phyloP scores from a whole-genome alignment of 768 basidiomycete species.

The Trametes cubensis region DNA sequence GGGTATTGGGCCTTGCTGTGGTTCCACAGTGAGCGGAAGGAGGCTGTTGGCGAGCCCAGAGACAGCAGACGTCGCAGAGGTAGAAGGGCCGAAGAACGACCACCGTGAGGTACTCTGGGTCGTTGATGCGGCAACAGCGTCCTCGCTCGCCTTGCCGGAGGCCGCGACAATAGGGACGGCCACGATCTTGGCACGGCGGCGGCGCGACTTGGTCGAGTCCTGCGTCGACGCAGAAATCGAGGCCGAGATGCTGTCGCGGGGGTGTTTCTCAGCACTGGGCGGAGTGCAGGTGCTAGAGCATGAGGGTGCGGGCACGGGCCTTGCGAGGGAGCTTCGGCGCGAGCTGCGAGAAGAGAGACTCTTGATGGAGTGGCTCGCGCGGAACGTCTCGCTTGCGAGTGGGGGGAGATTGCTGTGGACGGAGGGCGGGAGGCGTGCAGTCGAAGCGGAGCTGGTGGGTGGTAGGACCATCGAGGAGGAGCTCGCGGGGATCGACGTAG shows the following conservation, averaged over 20 bases:
- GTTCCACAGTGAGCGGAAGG: background rate
- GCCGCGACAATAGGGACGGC: slow-evolving; percentile 1
- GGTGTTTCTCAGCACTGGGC: background rate
- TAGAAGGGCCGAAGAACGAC: slow-evolving; percentile 4
- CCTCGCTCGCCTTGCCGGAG: background rate
- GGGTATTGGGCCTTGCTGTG: background rate
- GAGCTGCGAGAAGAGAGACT: slow-evolving; percentile 12
- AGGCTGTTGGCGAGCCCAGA: background rate
- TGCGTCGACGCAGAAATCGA: slow-evolving; percentile 17
- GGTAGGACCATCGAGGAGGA: slow-evolving; percentile 23
- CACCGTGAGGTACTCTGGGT: slow-evolving; percentile 4
- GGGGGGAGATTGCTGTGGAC: slow-evolving; percentile 26
- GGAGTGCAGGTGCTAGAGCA: background rate
- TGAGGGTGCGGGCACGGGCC: background rate
- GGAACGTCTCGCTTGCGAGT: slow-evolving; percentile 30
- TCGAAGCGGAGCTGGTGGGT: background rate
- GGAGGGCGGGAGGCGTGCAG: background rate
- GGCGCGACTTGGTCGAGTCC: slow-evolving; percentile 15
- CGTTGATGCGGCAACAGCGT: background rate
- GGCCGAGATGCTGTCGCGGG: slow-evolving; percentile 7
- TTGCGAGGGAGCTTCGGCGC: background rate
- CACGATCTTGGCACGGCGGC: slow-evolving; percentile 20
- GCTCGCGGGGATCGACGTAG: slow-evolving; percentile 7
- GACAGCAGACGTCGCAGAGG: background rate
- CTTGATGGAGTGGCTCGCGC: slow-evolving; percentile 29